Percentiles rank a stretch among this genome's conserved stretches.
phyloP scores from a whole-genome alignment of 768 basidiomycete genomes.

The Termitomyces sp. region DNA sequence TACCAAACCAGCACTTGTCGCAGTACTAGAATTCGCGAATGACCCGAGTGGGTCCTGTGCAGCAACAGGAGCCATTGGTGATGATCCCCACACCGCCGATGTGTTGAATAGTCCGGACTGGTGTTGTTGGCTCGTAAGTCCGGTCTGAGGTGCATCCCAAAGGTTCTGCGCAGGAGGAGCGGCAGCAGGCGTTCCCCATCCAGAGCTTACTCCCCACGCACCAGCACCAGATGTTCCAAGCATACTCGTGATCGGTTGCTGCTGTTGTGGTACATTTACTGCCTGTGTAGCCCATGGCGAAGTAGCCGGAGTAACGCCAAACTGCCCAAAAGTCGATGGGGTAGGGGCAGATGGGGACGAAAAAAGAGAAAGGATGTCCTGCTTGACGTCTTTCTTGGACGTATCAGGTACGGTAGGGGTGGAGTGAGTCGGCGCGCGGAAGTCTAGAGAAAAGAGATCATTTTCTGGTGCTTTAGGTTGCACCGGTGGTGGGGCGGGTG shows the following conservation, averaged over 20 bases:
- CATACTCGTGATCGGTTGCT: slow-evolving; percentile 41
- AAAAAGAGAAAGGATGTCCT: slow-evolving; percentile 84
- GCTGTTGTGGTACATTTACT: slow-evolving; percentile 8
- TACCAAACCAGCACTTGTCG: slow-evolving; percentile 5
- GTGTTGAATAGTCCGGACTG: slow-evolving; percentile 39
- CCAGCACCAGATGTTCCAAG: slow-evolving; percentile 49
- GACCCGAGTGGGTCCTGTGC: slow-evolving; percentile 30
- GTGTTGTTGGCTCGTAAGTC: slow-evolving; percentile 20
- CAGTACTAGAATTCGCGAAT: slow-evolving; percentile 19
- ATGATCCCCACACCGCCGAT: slow-evolving; percentile 56
- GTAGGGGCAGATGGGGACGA: slow-evolving; percentile 37
- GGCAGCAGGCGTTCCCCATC: slow-evolving; percentile 44
- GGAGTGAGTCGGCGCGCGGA: slow-evolving; percentile 52
- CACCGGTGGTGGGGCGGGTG: slow-evolving; percentile 23
- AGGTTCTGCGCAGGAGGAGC: slow-evolving; percentile 32
- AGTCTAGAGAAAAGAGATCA: slow-evolving; percentile 84
- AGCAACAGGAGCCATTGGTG: slow-evolving; percentile 15
- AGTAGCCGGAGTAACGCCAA: slow-evolving; percentile 20
- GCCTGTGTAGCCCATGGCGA: slow-evolving; percentile 26
- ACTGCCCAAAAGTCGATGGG: slow-evolving; percentile 29
- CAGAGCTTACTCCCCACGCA: slow-evolving; percentile 64
- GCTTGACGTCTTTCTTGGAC: slow-evolving; percentile 69
- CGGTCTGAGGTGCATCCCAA: slow-evolving; percentile 29
- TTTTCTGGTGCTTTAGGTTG: slow-evolving; percentile 37
- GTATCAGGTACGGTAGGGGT: slow-evolving; percentile 23